Base-by-base conservation (phyloP, 768 basidiomycete genomes). In the Pisolithus sp. region DNA sequence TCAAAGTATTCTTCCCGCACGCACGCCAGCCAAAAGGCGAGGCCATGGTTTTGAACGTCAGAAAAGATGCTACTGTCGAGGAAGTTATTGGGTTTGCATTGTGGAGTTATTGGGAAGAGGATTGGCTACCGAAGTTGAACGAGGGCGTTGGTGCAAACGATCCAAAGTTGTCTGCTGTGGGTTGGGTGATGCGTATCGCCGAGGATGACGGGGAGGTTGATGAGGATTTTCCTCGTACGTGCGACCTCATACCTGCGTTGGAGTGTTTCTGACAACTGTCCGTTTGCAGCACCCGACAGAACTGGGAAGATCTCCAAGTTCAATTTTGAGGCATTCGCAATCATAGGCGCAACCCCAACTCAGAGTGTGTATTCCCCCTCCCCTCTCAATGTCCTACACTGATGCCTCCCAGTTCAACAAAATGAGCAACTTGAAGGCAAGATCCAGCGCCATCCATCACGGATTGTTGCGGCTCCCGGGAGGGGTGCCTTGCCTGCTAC, bases 191-290 rank as follows among this genome's bases (percentile, higher is more conserved):
- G 70, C 75, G 92, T 53, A 93, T 98, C 50, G 89, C 93, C 1
- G 96, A 99, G 61, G 90, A 93, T 42, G 94, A 98, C 65, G 96
- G 96, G 15, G 95, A 97, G 67, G 92, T 98, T 1, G 96, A 99
- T 64, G 96, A 97, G 65, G 96, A 99, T 71, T 98, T 94, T 63
- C 96, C 95, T 21, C 89, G 94, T 95, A 66, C 59, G 89, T 76
- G 15, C 31, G 34, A 1, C 24, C 18, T 15, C 10, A 13, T 21
- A n/a, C 6, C 13, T 24, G 6, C 31, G 21, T 15, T n/a, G 30
- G 23, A 30, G 7, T 21, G n/a, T 51, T 59, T 21, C 37, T 30
- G 6, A 50, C 0, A 50, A 10, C n/a, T 8, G 36, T 36, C 37
- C n/a, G 17, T 37, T 20, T 56, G n/a, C 57, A 95, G 95, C 95